Percentiles rank a stretch among this genome's conserved stretches.
Evolutionary conservation across 2,329 filamentous ascomycete species (phyloP).

Genomic region (Trichothecium sympodiale): DNA sequence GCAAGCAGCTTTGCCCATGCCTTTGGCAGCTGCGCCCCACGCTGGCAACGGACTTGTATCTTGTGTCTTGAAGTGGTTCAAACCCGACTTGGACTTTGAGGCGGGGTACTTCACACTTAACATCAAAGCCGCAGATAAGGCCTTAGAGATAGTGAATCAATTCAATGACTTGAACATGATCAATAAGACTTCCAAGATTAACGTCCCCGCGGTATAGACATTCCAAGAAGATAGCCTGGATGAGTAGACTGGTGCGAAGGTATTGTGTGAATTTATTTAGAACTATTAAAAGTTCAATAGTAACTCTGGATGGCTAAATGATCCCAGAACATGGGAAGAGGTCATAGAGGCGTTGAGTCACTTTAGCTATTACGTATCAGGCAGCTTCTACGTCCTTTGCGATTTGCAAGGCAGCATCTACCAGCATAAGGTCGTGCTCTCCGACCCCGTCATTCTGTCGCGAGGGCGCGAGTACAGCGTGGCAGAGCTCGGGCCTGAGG

Average conservation of each 20-base stretch:
- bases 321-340: conserved; percentile 16
- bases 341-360: conserved; percentile 32
- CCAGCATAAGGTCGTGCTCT: no score
- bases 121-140: conserved; percentile 22
- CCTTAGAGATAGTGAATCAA: conserved; percentile 21
- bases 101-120: conserved; percentile 23
- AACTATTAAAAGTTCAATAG: conserved; percentile 33
- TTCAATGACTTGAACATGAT: no score
- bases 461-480: conserved; percentile 22
- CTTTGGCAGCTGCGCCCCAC: no score
- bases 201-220: conserved; percentile 21
- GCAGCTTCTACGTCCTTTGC: conserved; percentile 25
- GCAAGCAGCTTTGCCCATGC: no score
- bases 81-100: conserved; percentile 21
- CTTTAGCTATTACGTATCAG: conserved; percentile 27
- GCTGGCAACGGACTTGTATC: no score
- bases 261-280: conserved; percentile 24
- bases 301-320: conserved; percentile 26
- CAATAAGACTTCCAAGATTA: conserved; percentile 22
- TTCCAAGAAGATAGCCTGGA: conserved; percentile 6
- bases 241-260: conserved; percentile 9
- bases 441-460: conserved; percentile 31
- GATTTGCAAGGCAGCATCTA: conserved; percentile 31
- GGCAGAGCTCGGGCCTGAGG: conserved; percentile 24
- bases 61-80: conserved; percentile 25